Evolutionary conservation across 2,329 filamentous ascomycete species (phyloP).

Genomic region (Aureobasidium lini): DNA sequence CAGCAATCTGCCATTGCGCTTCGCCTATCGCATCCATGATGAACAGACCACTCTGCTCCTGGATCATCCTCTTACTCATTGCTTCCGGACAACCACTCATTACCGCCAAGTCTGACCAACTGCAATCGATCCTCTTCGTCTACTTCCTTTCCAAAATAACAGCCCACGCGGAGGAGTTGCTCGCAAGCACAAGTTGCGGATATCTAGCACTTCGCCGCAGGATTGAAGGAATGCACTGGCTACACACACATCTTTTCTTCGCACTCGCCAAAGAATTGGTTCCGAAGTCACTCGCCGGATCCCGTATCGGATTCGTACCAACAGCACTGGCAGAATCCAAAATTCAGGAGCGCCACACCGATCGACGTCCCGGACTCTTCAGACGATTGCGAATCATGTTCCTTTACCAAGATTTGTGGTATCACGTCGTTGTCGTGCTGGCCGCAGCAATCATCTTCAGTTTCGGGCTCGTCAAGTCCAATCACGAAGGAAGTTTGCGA

Average conservation of each 20-base stretch:
- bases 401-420: slow-evolving; percentile 49
- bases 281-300: not conserved
- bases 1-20: slow-evolving; percentile 2
- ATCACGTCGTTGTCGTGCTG: slow-evolving; percentile 33
- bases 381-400: slow-evolving; percentile 31
- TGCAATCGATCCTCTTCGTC: not conserved
- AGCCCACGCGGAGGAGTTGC: not conserved
- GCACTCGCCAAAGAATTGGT: not conserved
- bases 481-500: slow-evolving; percentile 39
- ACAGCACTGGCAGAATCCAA: slow-evolving; percentile 7
- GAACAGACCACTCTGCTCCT: slow-evolving; percentile 7
- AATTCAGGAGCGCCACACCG: slow-evolving; percentile 2
- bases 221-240: slow-evolving; percentile 1
- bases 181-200: slow-evolving; percentile 5
- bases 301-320: not conserved
- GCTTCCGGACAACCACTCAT: slow-evolving; percentile 1
- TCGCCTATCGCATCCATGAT: slow-evolving; percentile 9
- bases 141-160: not conserved
- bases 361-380: not conserved
- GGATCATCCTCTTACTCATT: slow-evolving; percentile 4
- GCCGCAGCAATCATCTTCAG: slow-evolving; percentile 2
- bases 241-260: slow-evolving; percentile 3
- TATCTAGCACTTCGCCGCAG: not conserved
- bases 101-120: not conserved
- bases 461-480: slow-evolving; percentile 47